phyloP scores from a whole-genome alignment of 1,284 basidiomycete genomes.

The Testicularia cyperi region DNA sequence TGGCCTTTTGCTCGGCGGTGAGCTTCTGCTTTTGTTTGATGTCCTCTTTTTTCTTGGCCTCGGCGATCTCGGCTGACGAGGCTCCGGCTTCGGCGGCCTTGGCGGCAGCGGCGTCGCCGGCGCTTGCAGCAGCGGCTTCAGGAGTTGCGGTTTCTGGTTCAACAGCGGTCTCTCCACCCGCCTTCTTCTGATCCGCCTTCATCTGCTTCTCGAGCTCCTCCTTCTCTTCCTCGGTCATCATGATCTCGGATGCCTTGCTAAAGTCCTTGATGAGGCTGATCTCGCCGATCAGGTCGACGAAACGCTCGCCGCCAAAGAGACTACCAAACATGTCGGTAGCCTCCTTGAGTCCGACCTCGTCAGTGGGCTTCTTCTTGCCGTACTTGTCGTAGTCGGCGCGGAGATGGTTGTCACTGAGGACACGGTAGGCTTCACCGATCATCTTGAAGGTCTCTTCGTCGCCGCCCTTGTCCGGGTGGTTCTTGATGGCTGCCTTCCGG shows the following conservation, averaged over 20 bases:
- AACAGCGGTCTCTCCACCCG: constrained; percentile 5
- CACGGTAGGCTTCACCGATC: constrained; percentile 67
- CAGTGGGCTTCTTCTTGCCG: constrained; percentile 69
- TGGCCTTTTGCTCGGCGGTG: constrained; percentile 71
- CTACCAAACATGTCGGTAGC: constrained; percentile 60
- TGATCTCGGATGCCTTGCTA: constrained; percentile 60
- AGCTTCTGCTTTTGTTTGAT: constrained; percentile 64
- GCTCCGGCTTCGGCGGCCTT: constrained; percentile 54
- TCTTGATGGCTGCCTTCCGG: constrained; percentile 90
- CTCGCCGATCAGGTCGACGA: constrained; percentile 59
- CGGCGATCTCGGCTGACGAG: constrained; percentile 28
- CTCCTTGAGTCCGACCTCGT: constrained; percentile 59
- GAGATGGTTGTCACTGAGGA: constrained; percentile 68
- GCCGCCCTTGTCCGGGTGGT: constrained; percentile 63
- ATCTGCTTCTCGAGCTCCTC: constrained; percentile 76
- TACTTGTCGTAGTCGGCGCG: constrained; percentile 93
- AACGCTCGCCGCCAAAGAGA: constrained; percentile 60
- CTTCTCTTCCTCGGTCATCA: constrained; percentile 82
- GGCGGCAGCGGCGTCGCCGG: constrained; percentile 38
- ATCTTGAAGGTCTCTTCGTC: constrained; percentile 55
- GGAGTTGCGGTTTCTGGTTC: constrained; percentile 21
- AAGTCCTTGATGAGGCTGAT: constrained; percentile 60
- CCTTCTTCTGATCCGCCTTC: constrained; percentile 62
- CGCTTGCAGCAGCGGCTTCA: constrained; percentile 12
- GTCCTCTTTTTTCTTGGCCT: constrained; percentile 63